phyloP scores from a whole-genome alignment of 2,329 filamentous ascomycete species.

The Penicillium rolfsii region DNA sequence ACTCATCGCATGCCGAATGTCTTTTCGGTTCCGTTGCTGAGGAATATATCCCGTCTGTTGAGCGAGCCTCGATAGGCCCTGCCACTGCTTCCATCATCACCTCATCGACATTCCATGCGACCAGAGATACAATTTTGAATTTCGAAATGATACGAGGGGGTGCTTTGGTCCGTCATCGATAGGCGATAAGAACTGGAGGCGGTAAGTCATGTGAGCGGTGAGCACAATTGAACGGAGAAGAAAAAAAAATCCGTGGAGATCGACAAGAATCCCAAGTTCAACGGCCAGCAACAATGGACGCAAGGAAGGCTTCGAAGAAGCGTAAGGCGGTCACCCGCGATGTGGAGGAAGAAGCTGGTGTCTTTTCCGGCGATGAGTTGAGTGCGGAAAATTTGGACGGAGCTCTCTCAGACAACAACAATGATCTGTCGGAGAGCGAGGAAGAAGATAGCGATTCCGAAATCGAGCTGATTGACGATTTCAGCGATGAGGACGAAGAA shows the following conservation, averaged over 20 bases:
- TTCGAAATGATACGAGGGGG: not conserved
- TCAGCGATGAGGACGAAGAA: conserved; percentile 53
- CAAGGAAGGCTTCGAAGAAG: conserved; percentile 57
- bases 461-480: conserved; percentile 61
- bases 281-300: conserved; percentile 36
- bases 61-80: conserved; percentile 2
- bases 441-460: conserved; percentile 47
- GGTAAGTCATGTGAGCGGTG: conserved; percentile 46
- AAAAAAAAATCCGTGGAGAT: conserved; percentile 32
- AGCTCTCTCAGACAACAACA: conserved; percentile 47
- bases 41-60: conserved; percentile 7
- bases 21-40: conserved; percentile 39
- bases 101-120: not conserved
- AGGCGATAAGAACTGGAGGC: conserved; percentile 32
- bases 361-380: conserved; percentile 65
- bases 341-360: conserved; percentile 52
- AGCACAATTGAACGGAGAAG: conserved; percentile 27
- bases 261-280: conserved; percentile 16
- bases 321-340: conserved; percentile 66
- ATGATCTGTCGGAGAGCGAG: conserved; percentile 42
- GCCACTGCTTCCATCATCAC: conserved; percentile 12
- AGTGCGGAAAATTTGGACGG: conserved; percentile 48
- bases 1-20: conserved; percentile 55
- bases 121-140: conserved; percentile 11
- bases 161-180: conserved; percentile 20